Conservation (phyloP, 2,329 filamentous ascomycete species). For the Hawksworthiomyces lignivorus region DNA sequence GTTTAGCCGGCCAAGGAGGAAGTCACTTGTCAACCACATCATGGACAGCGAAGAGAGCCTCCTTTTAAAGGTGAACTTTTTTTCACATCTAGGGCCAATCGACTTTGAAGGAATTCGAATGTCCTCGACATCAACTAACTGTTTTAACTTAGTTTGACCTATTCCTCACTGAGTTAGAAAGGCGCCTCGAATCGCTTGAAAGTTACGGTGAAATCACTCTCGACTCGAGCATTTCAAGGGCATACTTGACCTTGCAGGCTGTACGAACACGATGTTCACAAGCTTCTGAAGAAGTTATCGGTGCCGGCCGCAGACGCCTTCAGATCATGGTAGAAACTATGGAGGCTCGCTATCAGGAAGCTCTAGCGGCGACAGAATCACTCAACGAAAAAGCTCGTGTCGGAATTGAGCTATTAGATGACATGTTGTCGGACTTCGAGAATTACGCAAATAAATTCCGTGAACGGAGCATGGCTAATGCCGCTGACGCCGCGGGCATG, state of each 20-base stretch:
- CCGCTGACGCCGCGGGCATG: slow-evolving; percentile 58
- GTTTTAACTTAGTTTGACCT: slow-evolving; percentile 53
- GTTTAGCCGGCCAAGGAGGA: slow-evolving; percentile 45
- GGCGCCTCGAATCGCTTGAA: slow-evolving; percentile 81
- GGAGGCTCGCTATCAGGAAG: slow-evolving; percentile 80
- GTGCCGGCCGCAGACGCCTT: slow-evolving; percentile 73
- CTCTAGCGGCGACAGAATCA: slow-evolving; percentile 73
- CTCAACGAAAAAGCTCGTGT: slow-evolving; percentile 87
- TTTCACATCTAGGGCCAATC: background rate
- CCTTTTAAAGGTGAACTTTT: slow-evolving; percentile 42
- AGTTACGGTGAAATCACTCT: slow-evolving; percentile 76
- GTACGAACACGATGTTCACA: slow-evolving; percentile 84
- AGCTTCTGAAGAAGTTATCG: slow-evolving; percentile 83
- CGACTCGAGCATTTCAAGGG: slow-evolving; percentile 75
- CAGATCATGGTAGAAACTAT: slow-evolving; percentile 89
- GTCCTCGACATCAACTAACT: background rate
- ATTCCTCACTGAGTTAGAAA: slow-evolving; percentile 79
- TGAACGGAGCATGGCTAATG: slow-evolving; percentile 63
- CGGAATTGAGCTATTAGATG: slow-evolving; percentile 78
- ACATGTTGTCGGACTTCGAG: slow-evolving; percentile 80
- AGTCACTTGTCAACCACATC: slow-evolving; percentile 51
- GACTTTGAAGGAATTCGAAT: too few relatives aligned
- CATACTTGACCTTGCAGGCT: slow-evolving; percentile 77
- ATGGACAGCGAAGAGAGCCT: slow-evolving; percentile 57
- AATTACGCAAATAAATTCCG: slow-evolving; percentile 69